Evolutionary conservation across 2,329 filamentous ascomycete species (phyloP), one percentile per base, ranked within the genome.

Genomic region (Pyricularia sp.): DNA sequence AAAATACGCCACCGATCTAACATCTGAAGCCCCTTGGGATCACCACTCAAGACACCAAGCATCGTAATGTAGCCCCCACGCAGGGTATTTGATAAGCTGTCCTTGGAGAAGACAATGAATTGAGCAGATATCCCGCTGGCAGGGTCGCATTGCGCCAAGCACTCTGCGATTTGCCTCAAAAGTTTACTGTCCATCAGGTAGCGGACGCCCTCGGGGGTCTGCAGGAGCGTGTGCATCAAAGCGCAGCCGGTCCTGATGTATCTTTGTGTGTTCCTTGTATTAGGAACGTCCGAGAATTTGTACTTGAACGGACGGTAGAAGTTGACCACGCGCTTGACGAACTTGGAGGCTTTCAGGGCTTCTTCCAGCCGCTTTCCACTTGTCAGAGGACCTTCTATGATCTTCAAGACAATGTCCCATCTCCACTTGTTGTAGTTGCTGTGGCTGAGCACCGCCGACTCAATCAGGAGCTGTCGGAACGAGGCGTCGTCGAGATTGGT

Each of bases 231-330:
- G 70, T 93, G 89, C 79, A 98, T 90, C 70, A 99, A 80, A 20
- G 93, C 90, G 78, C 94, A 98, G 0, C 95, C 95, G 25, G 92
- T 92, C 72, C 90, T 88, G 65, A 99, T 90, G 77, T 98, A 98
- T 73, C 96, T 94, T 75, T 98, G 94, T 69, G 96, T 97, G 68
- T 91, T 92, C 71, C 95, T 92, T 0, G 93, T 97, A 76, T 93
- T 98, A 73, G 92, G 90, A 61, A 95, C 86, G 73, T 96, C 92
- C 0, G 94, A 92, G 74, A 98, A 99, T 72, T 93, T 90, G 77
- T 93, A 96, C 77, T 99, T 99, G 81, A 99, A 99, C 0, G 95
- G 95, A 12, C 95, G 87, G 77, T 97, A 97, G 77, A 99, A 99
- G 70, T 93, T 95, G 77, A 97, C 89, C 69, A 99, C 85, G 11